Conservation (phyloP, 306 rosid genomes). For the Trichosanthes cucumerina region DNA sequence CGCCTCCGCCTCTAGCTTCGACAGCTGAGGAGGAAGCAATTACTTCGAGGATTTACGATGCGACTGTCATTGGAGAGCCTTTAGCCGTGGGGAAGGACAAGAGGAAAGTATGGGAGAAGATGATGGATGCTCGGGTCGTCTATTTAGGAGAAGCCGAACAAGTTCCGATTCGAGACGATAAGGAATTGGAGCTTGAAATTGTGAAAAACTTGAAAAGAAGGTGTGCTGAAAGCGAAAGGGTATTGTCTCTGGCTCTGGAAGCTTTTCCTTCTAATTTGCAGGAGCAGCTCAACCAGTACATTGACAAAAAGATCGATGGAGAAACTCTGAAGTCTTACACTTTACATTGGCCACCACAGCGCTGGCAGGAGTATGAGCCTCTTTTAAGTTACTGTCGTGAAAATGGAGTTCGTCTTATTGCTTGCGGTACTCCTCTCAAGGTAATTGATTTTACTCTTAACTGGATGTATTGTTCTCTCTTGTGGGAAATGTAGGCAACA, state of each 20-base stretch:
- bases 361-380: constrained; percentile 96
- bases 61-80: constrained; percentile 88
- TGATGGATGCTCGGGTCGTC: constrained; percentile 71
- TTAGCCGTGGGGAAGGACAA: constrained; percentile 81
- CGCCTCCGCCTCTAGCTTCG: constrained; percentile 1
- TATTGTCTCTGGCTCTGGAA: constrained; percentile 68
- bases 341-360: constrained; percentile 63
- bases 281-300: constrained; percentile 59
- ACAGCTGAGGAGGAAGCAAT: constrained; percentile 44
- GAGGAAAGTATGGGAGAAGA: constrained; percentile 82
- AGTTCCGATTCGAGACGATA: constrained; percentile 83
- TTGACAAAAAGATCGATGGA: constrained; percentile 75
- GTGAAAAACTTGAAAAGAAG: constrained; percentile 54
- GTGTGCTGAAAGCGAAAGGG: constrained; percentile 44
- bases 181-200: constrained; percentile 81
- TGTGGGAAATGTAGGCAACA: background rate
- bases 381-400: constrained; percentile 70
- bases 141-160: constrained; percentile 92
- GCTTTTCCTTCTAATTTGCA: constrained; percentile 69
- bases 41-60: constrained; percentile 77
- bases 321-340: constrained; percentile 53
- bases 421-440: constrained; percentile 75
- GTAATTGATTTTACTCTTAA: constrained; percentile 24
- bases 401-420: constrained; percentile 59
- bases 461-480: background rate